phyloP scores from a whole-genome alignment of 2,329 filamentous ascomycete species.

The Gyromitra esculenta region DNA sequence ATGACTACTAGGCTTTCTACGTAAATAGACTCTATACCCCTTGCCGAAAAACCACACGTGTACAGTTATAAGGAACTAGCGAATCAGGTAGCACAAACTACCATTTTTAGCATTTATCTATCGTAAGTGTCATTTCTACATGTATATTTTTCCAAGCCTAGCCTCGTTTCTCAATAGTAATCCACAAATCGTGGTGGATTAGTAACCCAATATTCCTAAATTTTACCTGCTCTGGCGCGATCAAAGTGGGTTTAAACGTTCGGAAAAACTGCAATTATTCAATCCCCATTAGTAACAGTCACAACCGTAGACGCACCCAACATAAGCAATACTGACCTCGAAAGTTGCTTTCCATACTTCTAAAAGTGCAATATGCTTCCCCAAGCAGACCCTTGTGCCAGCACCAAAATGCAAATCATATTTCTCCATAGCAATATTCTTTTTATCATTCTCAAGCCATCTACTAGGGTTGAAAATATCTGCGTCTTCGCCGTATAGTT shows the following conservation, averaged over 20 bases:
- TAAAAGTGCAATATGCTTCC: conserved; percentile 52
- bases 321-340: conserved; percentile 4
- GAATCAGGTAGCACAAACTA: neutral
- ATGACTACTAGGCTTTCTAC: too few relatives aligned
- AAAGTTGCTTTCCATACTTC: conserved; percentile 32
- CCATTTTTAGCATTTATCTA: neutral
- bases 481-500: conserved; percentile 62
- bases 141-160: neutral
- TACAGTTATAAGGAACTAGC: neutral
- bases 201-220: conserved; percentile 7
- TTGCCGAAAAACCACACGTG: too few relatives aligned
- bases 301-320: neutral
- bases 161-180: conserved; percentile 18
- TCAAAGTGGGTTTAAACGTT: conserved; percentile 16
- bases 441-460: conserved; percentile 60
- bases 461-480: conserved; percentile 64
- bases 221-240: conserved; percentile 22
- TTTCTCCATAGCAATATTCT: conserved; percentile 59
- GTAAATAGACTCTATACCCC: too few relatives aligned
- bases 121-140: neutral
- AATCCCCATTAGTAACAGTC: neutral
- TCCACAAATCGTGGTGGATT: conserved; percentile 8
- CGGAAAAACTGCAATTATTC: conserved; percentile 21
- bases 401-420: conserved; percentile 19
- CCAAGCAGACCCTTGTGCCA: conserved; percentile 55